Evolutionary conservation across 2,329 filamentous ascomycete genomes (phyloP).

Genomic region (Pyricularia grisea): DNA sequence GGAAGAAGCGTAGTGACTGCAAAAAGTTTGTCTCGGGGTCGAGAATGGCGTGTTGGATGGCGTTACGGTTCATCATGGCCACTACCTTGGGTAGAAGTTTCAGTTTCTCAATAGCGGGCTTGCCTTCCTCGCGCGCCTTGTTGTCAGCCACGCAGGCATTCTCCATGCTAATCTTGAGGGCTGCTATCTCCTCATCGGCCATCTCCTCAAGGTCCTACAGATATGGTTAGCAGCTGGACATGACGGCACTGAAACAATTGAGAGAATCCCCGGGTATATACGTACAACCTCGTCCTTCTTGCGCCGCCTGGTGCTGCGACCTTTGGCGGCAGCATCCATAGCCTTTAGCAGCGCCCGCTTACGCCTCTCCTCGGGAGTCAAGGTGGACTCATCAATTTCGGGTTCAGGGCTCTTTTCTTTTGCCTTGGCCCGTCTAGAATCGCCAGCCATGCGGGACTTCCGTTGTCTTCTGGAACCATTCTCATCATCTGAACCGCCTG

Average conservation of each 20-base stretch:
- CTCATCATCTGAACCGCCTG: slow-evolving; percentile 28
- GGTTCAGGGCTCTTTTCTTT: slow-evolving; percentile 33
- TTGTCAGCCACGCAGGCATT: slow-evolving; percentile 82
- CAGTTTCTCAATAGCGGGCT: slow-evolving; percentile 85
- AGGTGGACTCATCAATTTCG: slow-evolving; percentile 63
- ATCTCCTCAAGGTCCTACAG: slow-evolving; percentile 76
- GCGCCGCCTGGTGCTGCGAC: slow-evolving; percentile 60
- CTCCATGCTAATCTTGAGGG: slow-evolving; percentile 85
- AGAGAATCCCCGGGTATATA: slow-evolving; percentile 10
- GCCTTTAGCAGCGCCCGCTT: slow-evolving; percentile 76
- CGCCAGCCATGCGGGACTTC: slow-evolving; percentile 28
- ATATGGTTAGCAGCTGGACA: slow-evolving; percentile 7
- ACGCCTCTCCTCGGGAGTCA: slow-evolving; percentile 78
- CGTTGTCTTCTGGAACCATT: slow-evolving; percentile 16
- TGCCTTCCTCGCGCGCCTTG: slow-evolving; percentile 64
- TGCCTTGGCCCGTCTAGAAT: slow-evolving; percentile 24
- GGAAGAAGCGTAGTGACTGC: slow-evolving; percentile 91
- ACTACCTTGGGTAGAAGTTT: slow-evolving; percentile 89
- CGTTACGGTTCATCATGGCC: slow-evolving; percentile 80
- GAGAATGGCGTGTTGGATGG: slow-evolving; percentile 72
- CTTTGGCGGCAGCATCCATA: slow-evolving; percentile 83
- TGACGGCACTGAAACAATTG: not conserved
- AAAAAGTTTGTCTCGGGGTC: slow-evolving; percentile 94
- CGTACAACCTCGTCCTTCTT: slow-evolving; percentile 84
- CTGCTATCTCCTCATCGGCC: slow-evolving; percentile 81